Evolutionary conservation across 2,329 filamentous ascomycete species (phyloP).

Genomic region (Grosmannia clavigera): DNA sequence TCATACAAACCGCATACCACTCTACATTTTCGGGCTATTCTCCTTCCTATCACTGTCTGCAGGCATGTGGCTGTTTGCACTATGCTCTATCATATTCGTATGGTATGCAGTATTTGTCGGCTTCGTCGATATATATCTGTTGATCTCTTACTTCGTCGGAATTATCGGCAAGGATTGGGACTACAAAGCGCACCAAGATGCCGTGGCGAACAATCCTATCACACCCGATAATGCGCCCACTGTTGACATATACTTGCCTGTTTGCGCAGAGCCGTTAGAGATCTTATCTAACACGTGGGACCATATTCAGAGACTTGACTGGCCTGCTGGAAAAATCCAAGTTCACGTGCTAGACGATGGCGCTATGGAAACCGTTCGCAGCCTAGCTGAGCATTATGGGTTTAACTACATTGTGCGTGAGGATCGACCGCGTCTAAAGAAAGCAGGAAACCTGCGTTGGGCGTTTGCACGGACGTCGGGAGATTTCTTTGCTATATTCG

Average conservation of each 20-base stretch:
- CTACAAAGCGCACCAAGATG: neutral
- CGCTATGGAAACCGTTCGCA: neutral
- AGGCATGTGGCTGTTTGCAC: slow-evolving; percentile 5
- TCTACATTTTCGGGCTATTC: slow-evolving; percentile 2
- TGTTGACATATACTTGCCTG: slow-evolving; percentile 2
- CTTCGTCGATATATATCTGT: slow-evolving; percentile 4
- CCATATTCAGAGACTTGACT: neutral
- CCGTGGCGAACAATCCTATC: neutral
- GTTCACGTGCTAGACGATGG: slow-evolving; percentile 4
- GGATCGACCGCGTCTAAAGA: slow-evolving; percentile 3
- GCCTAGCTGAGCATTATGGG: neutral
- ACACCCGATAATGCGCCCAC: neutral
- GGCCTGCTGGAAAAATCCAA: neutral
- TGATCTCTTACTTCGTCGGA: slow-evolving; percentile 4
- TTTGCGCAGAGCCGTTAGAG: slow-evolving; percentile 2
- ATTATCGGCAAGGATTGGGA: slow-evolving; percentile 4
- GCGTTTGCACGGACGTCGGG: slow-evolving; percentile 1
- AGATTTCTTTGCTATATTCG: slow-evolving; percentile 4
- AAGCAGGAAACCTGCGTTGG: slow-evolving; percentile 5
- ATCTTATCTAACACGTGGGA: slow-evolving; percentile 4
- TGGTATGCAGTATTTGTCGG: slow-evolving; percentile 4
- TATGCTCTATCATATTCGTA: slow-evolving; percentile 1
- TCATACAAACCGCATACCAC: slow-evolving; percentile 3
- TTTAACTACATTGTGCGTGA: slow-evolving; percentile 4
- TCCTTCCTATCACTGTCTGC: slow-evolving; percentile 5